Percentiles rank a stretch among this genome's conserved stretches.
phyloP scores from a whole-genome alignment of 192 early-diverging fungal species.

The Coemansia nantahalensis region DNA sequence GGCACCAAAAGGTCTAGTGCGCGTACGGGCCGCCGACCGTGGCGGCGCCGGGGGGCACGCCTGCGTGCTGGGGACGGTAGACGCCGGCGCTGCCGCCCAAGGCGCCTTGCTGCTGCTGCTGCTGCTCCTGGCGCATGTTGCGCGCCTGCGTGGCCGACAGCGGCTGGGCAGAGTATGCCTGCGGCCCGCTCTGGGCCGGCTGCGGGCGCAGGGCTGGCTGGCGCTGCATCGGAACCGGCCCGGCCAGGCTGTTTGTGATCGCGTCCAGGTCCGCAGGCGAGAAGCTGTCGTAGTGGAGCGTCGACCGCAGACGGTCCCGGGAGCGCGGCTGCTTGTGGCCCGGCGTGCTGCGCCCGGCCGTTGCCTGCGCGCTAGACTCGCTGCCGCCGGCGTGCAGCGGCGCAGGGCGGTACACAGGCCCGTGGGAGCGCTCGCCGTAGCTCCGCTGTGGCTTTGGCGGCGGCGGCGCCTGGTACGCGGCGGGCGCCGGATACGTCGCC shows the following conservation, averaged over 20 bases:
- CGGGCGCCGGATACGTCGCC: background rate
- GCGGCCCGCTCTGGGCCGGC: background rate
- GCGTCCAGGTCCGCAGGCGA: constrained; percentile 12
- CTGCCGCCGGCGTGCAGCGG: constrained; percentile 16
- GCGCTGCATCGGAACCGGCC: constrained; percentile 9
- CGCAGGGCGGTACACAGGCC: constrained; percentile 27
- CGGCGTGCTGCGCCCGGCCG: constrained; percentile 15
- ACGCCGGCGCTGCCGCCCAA: background rate
- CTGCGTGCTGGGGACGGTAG: constrained; percentile 12
- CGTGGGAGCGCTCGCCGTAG: constrained; percentile 7
- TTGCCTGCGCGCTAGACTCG: constrained; percentile 1
- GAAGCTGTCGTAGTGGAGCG: constrained; percentile 40
- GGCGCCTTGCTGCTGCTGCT: constrained; percentile 11
- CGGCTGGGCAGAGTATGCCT: constrained; percentile 23
- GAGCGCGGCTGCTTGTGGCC: constrained; percentile 51
- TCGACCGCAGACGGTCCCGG: constrained; percentile 51
- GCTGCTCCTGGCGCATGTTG: constrained; percentile 31
- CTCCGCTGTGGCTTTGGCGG: constrained; percentile 4
- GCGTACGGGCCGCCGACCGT: constrained; percentile 12
- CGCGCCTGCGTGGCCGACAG: constrained; percentile 40
- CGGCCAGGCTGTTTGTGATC: constrained; percentile 1
- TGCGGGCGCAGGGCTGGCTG: constrained; percentile 7
- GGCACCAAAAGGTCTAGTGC: no score
- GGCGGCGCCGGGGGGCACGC: constrained; percentile 20
- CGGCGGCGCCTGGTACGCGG: no score